Percentiles rank a stretch among this genome's conserved stretches.
Conservation (phyloP, 225 moss, liverwort and hornwort genomes). For the Thuidium tamariscinum region DNA sequence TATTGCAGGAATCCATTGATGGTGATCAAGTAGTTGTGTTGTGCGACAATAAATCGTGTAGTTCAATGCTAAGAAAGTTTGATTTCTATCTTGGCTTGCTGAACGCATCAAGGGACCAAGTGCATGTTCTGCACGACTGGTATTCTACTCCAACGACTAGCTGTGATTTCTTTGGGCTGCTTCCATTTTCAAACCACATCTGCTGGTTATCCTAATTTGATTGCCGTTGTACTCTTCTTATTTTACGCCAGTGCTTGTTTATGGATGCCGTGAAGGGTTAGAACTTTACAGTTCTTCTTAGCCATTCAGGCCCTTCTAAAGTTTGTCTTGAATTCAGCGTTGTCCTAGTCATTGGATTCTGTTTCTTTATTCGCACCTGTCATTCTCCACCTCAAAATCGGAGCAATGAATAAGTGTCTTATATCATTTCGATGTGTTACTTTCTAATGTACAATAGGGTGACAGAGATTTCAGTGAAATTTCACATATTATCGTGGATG, state of each 20-base stretch:
- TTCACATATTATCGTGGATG: conserved; percentile 94
- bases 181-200: background rate
- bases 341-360: background rate
- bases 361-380: background rate
- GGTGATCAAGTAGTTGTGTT: background rate
- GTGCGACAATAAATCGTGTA: background rate
- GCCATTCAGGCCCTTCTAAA: background rate
- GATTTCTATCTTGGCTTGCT: background rate
- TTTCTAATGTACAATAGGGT: conserved; percentile 41
- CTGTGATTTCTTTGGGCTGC: conserved; percentile 38
- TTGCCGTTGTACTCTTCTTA: background rate
- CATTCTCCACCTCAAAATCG: background rate
- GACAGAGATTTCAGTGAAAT: conserved; percentile 79
- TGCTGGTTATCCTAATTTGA: background rate
- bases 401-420: background rate
- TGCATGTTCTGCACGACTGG: conserved; percentile 96
- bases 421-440: background rate
- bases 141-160: conserved; percentile 85
- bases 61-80: background rate
- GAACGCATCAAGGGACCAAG: conserved; percentile 85
- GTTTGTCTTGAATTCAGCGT: background rate
- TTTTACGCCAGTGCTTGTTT: background rate
- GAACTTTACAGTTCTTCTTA: background rate
- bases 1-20: background rate
- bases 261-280: background rate